Conservation (phyloP, 345 rosid genomes). For the Durio zibethinus region DNA sequence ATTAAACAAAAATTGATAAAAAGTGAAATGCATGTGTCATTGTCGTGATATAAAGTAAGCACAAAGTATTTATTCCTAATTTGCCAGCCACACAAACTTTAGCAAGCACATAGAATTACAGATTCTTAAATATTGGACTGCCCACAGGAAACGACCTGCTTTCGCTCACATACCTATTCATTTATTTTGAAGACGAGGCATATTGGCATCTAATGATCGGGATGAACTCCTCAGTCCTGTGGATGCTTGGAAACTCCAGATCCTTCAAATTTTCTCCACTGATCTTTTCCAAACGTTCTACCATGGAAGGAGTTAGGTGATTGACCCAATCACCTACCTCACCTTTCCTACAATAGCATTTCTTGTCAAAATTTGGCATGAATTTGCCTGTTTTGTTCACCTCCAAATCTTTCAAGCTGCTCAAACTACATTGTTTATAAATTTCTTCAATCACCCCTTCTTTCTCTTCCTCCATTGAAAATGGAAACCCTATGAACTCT, state of each 20-base stretch:
- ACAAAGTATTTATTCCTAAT: too few species aligned
- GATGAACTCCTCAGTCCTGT: too few species aligned
- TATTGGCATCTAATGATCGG: too few species aligned
- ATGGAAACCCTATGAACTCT: constrained; percentile 37
- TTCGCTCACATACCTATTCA: too few species aligned
- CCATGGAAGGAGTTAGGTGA: constrained; percentile 34
- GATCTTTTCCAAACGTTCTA: constrained; percentile 26
- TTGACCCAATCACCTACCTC: constrained; percentile 45
- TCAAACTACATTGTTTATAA: constrained; percentile 41
- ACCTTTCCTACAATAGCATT: constrained; percentile 42
- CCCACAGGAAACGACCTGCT: too few species aligned
- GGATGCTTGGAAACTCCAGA: constrained; percentile 36
- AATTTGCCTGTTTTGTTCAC: constrained; percentile 38
- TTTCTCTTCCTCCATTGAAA: constrained; percentile 39
- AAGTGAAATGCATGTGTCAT: too few species aligned
- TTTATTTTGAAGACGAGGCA: too few species aligned
- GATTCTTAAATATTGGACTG: too few species aligned
- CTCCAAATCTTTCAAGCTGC: constrained; percentile 35
- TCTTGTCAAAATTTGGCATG: constrained; percentile 20
- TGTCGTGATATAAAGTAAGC: too few species aligned
- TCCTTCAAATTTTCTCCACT: constrained; percentile 41
- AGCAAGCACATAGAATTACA: too few species aligned
- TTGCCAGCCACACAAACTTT: too few species aligned
- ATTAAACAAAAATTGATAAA: too few species aligned
- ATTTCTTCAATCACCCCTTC: constrained; percentile 31